These are phyloP conservation scores for Karstenula rhodostoma DNA, from an alignment of 2,329 filamentous ascomycete species.

Conservation along the genomic window DNA sequence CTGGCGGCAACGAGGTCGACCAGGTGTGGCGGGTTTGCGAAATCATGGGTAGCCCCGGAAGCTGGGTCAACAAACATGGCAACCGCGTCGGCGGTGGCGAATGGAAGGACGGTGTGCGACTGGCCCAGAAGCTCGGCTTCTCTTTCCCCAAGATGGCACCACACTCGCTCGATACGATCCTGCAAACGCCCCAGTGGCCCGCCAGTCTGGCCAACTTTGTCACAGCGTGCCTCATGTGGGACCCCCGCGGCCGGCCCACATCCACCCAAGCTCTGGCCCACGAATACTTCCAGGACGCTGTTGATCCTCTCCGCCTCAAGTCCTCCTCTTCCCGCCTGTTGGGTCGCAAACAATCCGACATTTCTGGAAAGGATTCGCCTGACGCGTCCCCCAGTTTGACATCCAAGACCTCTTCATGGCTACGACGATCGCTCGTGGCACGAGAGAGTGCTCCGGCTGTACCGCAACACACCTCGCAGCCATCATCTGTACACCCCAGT, in stretches of 20 bases:
- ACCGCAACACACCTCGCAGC: slow-evolving; percentile 52
- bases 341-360: slow-evolving; percentile 88
- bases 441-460: slow-evolving; percentile 73
- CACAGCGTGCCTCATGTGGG: slow-evolving; percentile 99
- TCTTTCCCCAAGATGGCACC: slow-evolving; percentile 99
- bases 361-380: slow-evolving; percentile 67
- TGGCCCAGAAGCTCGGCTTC: slow-evolving; percentile 96
- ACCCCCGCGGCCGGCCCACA: slow-evolving; percentile 89
- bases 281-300: slow-evolving; percentile 91
- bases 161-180: slow-evolving; percentile 92
- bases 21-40: slow-evolving; percentile 99
- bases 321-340: slow-evolving; percentile 85
- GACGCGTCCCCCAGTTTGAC: slow-evolving; percentile 68
- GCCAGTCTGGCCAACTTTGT: slow-evolving; percentile 88
- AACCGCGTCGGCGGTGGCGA: slow-evolving; percentile 90
- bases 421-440: slow-evolving; percentile 91
- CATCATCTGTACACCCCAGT: slow-evolving; percentile 54
- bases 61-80: slow-evolving; percentile 95
- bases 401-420: slow-evolving; percentile 89
- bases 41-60: slow-evolving; percentile 98
- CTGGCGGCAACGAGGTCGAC: slow-evolving; percentile 96
- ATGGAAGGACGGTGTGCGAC: slow-evolving; percentile 91
- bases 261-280: slow-evolving; percentile 94
- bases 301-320: slow-evolving; percentile 91
- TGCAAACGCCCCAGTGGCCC: slow-evolving; percentile 92